Conservation (phyloP, 176 grass and related monocot species). For the Bonia amplexicaulis region DNA sequence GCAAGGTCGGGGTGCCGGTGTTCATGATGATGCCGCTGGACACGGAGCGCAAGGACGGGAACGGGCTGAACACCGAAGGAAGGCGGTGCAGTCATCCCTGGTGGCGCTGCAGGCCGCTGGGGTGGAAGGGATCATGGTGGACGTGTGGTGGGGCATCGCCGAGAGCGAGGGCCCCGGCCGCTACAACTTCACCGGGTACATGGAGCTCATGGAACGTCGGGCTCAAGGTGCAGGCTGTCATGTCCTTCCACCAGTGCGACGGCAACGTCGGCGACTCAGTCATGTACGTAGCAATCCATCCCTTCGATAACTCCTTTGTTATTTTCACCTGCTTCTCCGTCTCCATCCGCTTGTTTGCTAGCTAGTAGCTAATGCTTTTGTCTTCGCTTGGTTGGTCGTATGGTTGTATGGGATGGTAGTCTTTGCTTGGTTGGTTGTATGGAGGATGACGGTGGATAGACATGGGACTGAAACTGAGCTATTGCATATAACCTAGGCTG, state of each 20-base stretch:
- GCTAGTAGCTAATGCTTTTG: too few species aligned
- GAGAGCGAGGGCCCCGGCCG: slow-evolving; percentile 40
- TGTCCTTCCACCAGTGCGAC: slow-evolving; percentile 94
- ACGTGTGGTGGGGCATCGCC: slow-evolving; percentile 69
- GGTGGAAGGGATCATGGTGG: slow-evolving; percentile 55
- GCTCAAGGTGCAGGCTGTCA: slow-evolving; percentile 90
- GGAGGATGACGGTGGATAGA: too few species aligned
- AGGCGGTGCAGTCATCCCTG: slow-evolving; percentile 48
- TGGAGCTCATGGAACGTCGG: slow-evolving; percentile 56
- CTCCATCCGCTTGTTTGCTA: too few species aligned
- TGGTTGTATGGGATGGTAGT: too few species aligned
- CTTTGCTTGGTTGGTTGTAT: too few species aligned
- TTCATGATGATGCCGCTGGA: slow-evolving; percentile 69
- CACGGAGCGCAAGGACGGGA: slow-evolving; percentile 41
- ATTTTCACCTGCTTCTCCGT: too few species aligned
- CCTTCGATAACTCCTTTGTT: background rate
- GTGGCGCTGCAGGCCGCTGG: slow-evolving; percentile 52
- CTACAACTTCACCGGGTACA: slow-evolving; percentile 61
- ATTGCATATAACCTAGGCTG: too few species aligned
- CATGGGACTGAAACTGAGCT: too few species aligned
- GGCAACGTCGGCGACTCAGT: slow-evolving; percentile 89
- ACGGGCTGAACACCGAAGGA: slow-evolving; percentile 47
- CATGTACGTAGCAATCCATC: slow-evolving; percentile 32
- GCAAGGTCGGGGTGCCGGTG: slow-evolving; percentile 46
- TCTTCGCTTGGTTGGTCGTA: too few species aligned